phyloP scores from a whole-genome alignment of 23 red algal genomes.

The Gracilaria domingensis region DNA sequence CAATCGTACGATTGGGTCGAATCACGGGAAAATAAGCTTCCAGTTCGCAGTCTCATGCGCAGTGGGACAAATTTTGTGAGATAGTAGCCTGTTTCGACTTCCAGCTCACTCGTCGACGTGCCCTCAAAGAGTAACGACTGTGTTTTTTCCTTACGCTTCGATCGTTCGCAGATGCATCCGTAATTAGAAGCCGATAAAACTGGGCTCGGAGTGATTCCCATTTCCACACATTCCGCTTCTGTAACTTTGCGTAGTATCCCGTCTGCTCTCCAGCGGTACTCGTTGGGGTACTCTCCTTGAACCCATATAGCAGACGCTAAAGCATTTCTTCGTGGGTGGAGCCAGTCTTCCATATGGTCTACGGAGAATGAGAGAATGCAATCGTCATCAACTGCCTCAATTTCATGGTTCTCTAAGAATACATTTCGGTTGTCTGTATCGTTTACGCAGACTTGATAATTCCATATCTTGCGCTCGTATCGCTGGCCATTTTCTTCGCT shows the following conservation, averaged over 20 bases:
- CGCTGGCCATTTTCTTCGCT: neutral
- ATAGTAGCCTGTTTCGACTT: neutral
- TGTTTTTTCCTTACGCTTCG: neutral
- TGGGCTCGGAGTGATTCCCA: neutral
- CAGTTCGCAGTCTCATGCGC: neutral
- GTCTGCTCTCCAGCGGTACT: constrained; percentile 1
- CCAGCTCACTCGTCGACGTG: neutral
- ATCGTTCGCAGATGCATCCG: neutral
- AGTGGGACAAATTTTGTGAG: neutral
- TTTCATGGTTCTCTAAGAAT: neutral
- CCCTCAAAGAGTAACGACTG: neutral
- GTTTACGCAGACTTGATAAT: neutral
- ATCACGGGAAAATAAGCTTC: neutral
- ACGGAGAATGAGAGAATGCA: neutral
- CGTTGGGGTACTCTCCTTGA: neutral
- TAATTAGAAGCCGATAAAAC: neutral
- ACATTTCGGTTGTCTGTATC: neutral
- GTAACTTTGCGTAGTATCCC: constrained; percentile 1
- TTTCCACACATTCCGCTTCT: neutral
- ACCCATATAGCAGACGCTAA: neutral
- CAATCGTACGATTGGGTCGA: neutral
- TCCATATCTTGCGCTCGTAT: neutral
- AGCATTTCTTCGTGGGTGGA: neutral
- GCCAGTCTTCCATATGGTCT: neutral
- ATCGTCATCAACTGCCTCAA: constrained; percentile 5